Evolutionary conservation across 176 grass and related monocot genomes (phyloP).

Genomic region (Carex scoparia): DNA sequence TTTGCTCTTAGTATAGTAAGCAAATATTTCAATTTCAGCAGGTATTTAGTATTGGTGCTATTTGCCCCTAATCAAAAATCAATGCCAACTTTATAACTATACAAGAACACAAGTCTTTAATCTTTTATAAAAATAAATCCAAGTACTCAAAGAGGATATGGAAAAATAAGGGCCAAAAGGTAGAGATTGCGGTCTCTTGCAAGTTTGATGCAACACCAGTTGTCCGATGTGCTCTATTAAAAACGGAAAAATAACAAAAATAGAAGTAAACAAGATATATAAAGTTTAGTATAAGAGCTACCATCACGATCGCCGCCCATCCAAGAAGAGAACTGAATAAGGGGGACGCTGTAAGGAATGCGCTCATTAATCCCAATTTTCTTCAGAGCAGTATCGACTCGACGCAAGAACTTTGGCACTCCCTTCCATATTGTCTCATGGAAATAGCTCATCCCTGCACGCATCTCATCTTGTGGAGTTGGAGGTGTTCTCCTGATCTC

Average conservation of each 20-base stretch:
- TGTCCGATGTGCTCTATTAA: too few relatives aligned
- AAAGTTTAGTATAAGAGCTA: slow-evolving; percentile 16
- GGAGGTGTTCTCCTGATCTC: slow-evolving; percentile 70
- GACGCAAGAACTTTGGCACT: slow-evolving; percentile 82
- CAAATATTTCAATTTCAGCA: background rate
- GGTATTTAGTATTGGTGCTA: background rate
- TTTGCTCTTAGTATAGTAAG: background rate
- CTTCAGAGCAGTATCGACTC: slow-evolving; percentile 77
- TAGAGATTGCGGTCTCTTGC: background rate
- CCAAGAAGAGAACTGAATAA: slow-evolving; percentile 88
- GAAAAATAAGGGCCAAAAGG: background rate
- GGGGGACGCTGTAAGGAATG: slow-evolving; percentile 61
- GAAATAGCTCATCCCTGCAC: slow-evolving; percentile 88
- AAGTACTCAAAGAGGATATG: background rate
- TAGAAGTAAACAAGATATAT: background rate
- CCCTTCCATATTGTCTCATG: slow-evolving; percentile 93
- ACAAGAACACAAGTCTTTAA: background rate
- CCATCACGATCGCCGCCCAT: slow-evolving; percentile 93
- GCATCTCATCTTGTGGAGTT: slow-evolving; percentile 89
- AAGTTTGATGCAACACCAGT: background rate
- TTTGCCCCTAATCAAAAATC: background rate
- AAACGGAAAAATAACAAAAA: background rate
- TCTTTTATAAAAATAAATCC: too few relatives aligned
- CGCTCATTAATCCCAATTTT: slow-evolving; percentile 78
- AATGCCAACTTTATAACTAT: background rate